Conservation (phyloP, 257 asterid species). For the Solanum lignicaule region DNA sequence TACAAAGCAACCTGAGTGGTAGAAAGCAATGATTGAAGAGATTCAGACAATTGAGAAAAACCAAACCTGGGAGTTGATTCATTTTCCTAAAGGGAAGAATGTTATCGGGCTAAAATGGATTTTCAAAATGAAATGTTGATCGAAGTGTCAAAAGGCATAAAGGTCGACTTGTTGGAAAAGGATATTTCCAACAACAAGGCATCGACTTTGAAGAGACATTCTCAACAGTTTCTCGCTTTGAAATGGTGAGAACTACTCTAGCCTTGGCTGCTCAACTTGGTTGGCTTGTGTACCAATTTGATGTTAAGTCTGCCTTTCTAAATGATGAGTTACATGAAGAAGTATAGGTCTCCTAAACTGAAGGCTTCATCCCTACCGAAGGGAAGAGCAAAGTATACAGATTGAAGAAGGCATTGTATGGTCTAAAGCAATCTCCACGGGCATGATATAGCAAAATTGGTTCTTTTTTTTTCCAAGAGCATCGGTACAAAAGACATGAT, state of each 20-base stretch:
- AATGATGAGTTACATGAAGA: neutral
- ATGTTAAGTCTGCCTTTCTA: neutral
- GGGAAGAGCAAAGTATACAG: neutral
- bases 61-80: neutral
- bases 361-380: neutral
- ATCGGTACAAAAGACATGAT: too few species aligned
- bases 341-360: too few species aligned
- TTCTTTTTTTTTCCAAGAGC: neutral
- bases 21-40: neutral
- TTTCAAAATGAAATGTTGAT: neutral
- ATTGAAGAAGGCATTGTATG: neutral
- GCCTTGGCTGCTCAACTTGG: neutral
- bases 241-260: neutral
- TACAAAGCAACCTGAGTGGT: neutral
- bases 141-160: neutral
- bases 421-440: neutral
- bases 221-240: neutral
- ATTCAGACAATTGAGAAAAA: neutral
- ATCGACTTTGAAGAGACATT: neutral
- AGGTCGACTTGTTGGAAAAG: neutral
- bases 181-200: neutral
- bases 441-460: neutral
- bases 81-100: neutral
- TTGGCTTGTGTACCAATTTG: neutral
- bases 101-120: neutral